phyloP scores from a whole-genome alignment of 2,329 filamentous ascomycete genomes.

The Arthrobotrys musiformis region DNA sequence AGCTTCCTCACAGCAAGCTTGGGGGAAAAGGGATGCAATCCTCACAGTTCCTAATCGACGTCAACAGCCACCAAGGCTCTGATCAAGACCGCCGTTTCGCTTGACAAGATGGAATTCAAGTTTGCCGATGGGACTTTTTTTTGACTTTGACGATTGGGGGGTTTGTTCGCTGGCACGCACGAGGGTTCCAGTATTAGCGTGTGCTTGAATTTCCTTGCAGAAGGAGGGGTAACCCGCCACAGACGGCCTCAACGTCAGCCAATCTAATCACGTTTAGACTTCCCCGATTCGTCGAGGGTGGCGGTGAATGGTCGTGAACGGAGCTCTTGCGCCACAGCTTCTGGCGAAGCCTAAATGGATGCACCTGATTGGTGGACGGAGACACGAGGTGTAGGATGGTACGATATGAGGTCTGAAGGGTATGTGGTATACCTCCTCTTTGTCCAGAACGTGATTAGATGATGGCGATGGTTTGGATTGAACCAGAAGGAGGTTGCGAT shows the following conservation, averaged over 20 bases:
- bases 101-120: slow-evolving; percentile 27
- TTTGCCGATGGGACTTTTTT: slow-evolving; percentile 43
- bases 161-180: slow-evolving; percentile 44
- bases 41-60: slow-evolving; percentile 18
- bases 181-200: slow-evolving; percentile 21
- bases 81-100: slow-evolving; percentile 26
- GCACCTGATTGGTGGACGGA: slow-evolving; percentile 8
- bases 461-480: background rate
- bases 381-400: background rate
- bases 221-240: slow-evolving; percentile 56
- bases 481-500: background rate
- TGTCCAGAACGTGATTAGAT: background rate
- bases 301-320: slow-evolving; percentile 11
- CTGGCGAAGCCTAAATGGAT: slow-evolving; percentile 15
- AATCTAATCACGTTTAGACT: slow-evolving; percentile 32
- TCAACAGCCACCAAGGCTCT: slow-evolving; percentile 9
- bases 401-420: background rate
- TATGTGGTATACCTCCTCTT: background rate
- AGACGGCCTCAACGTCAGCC: slow-evolving; percentile 32
- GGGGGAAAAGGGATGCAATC: slow-evolving; percentile 6
- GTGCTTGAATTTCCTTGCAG: slow-evolving; percentile 53
- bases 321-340: slow-evolving; percentile 35
- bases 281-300: slow-evolving; percentile 19
- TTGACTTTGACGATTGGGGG: slow-evolving; percentile 37
- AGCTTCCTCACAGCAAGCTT: slow-evolving; percentile 5